These are phyloP conservation scores for Dentipellis sp. DNA, from an alignment of 768 basidiomycete species.

Conservation along the genomic window DNA sequence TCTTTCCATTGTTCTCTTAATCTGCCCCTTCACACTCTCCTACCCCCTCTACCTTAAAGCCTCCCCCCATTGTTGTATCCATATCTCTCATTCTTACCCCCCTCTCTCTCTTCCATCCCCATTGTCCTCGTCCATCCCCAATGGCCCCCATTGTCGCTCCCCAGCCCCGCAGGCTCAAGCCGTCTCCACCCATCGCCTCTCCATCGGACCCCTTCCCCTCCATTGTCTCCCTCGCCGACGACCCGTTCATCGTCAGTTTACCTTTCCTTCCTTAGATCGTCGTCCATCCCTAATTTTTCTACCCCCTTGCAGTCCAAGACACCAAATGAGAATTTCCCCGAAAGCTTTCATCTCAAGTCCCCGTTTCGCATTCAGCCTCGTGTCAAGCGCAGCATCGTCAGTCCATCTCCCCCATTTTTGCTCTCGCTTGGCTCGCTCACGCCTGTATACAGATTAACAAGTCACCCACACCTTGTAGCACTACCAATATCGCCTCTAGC, in stretches of 20 bases:
- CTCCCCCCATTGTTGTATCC: not conserved
- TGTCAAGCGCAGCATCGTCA: conserved; percentile 8
- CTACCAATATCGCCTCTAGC: conserved; percentile 10
- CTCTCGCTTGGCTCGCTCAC: not conserved
- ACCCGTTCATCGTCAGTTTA: conserved; percentile 14
- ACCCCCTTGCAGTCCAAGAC: conserved; percentile 7
- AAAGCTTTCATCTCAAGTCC: conserved; percentile 13
- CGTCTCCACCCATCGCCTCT: conserved; percentile 9
- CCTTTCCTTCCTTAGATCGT: not conserved
- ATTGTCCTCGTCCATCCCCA: not conserved
- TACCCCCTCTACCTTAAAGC: not conserved
- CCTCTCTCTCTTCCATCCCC: not conserved
- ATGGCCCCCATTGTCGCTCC: conserved; percentile 15
- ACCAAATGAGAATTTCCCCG: conserved; percentile 3
- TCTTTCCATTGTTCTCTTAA: conserved; percentile 5
- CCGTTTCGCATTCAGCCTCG: conserved; percentile 11
- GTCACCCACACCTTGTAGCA: conserved; percentile 15
- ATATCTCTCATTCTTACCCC: not conserved
- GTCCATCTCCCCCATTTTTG: not conserved
- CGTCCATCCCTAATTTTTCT: not conserved
- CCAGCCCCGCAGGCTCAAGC: conserved; percentile 9
- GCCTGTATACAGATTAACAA: conserved; percentile 6
- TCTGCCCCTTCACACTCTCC: conserved; percentile 1
- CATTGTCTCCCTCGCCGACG: conserved; percentile 9
- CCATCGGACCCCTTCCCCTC: not conserved